phyloP scores from a whole-genome alignment of 2,329 filamentous ascomycete genomes.

The Cylindrodendrum hubeiense region DNA sequence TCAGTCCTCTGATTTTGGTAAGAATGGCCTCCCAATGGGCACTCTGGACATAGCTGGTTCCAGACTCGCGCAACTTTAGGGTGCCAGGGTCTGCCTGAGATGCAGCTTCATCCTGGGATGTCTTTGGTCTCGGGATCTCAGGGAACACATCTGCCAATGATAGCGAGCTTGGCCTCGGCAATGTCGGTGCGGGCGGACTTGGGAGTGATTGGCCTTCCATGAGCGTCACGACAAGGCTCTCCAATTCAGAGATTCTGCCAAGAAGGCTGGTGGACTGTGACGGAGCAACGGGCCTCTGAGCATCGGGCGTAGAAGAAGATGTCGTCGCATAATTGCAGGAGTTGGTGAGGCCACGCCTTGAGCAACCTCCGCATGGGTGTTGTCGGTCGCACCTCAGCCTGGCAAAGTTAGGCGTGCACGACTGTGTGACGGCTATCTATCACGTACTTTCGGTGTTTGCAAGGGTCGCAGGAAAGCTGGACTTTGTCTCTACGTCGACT shows the following conservation, averaged over 20 bases:
- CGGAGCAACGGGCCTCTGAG: slow-evolving; percentile 7
- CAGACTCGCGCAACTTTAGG: slow-evolving; percentile 21
- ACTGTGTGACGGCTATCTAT: slow-evolving; percentile 3
- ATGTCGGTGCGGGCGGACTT: slow-evolving; percentile 17
- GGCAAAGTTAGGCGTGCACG: slow-evolving; percentile 16
- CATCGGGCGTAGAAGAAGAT: slow-evolving; percentile 20
- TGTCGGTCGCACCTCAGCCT: slow-evolving; percentile 31
- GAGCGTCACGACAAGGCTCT: slow-evolving; percentile 30
- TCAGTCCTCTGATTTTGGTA: slow-evolving; percentile 29
- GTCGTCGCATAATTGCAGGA: slow-evolving; percentile 29
- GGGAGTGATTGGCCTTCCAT: slow-evolving; percentile 26
- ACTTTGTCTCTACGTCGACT: slow-evolving; percentile 32
- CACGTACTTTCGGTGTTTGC: slow-evolving; percentile 30
- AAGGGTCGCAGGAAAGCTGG: slow-evolving; percentile 31
- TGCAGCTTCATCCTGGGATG: slow-evolving; percentile 13
- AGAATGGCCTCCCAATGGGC: slow-evolving; percentile 33
- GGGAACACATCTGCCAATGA: slow-evolving; percentile 18
- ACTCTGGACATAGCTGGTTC: slow-evolving; percentile 33
- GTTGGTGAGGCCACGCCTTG: slow-evolving; percentile 24
- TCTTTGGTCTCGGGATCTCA: slow-evolving; percentile 15
- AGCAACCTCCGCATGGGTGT: slow-evolving; percentile 29
- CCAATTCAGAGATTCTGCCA: slow-evolving; percentile 31
- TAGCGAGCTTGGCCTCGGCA: slow-evolving; percentile 18
- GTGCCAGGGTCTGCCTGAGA: slow-evolving; percentile 29
- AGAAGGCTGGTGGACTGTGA: slow-evolving; percentile 23